phyloP scores from a whole-genome alignment of 805 yeast species.

The Saccharomyces paradoxus region DNA sequence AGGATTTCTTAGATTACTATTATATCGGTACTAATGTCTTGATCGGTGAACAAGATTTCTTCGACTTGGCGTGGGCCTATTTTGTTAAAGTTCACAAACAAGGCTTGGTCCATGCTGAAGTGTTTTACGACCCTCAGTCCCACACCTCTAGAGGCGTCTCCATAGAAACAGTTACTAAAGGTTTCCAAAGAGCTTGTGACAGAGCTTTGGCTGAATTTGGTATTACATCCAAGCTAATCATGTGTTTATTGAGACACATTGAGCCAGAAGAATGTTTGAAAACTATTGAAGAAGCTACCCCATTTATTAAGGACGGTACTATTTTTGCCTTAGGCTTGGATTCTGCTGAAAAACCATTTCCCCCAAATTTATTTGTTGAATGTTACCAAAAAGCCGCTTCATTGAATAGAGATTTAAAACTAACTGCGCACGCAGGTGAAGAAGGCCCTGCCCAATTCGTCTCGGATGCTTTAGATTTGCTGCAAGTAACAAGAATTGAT shows the following conservation, averaged over 20 bases:
- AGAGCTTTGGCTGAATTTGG: conserved; percentile 53
- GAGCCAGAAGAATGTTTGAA: conserved; percentile 51
- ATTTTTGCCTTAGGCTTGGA: conserved; percentile 77
- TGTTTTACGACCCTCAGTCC: conserved; percentile 80
- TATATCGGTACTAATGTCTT: conserved; percentile 78
- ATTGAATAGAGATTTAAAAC: conserved; percentile 44
- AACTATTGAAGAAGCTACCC: conserved; percentile 46
- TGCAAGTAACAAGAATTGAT: conserved; percentile 64
- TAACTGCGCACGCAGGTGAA: conserved; percentile 87
- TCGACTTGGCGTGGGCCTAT: conserved; percentile 68
- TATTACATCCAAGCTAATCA: conserved; percentile 61
- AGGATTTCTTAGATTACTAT: conserved; percentile 71
- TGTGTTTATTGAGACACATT: conserved; percentile 75
- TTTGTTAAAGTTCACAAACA: conserved; percentile 50
- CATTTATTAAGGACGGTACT: conserved; percentile 46
- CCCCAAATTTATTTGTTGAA: conserved; percentile 60
- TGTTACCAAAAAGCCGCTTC: conserved; percentile 47
- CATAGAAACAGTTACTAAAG: conserved; percentile 52
- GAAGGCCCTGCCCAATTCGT: conserved; percentile 76
- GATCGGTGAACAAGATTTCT: conserved; percentile 61
- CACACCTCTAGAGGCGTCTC: conserved; percentile 61
- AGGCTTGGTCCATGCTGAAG: conserved; percentile 64
- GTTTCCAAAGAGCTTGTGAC: conserved; percentile 60
- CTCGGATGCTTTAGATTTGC: conserved; percentile 45
- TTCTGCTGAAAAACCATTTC: conserved; percentile 71